Evolutionary conservation across 495 filamentous ascomycete genomes (phyloP).

Genomic region (Aspergillus wentii): DNA sequence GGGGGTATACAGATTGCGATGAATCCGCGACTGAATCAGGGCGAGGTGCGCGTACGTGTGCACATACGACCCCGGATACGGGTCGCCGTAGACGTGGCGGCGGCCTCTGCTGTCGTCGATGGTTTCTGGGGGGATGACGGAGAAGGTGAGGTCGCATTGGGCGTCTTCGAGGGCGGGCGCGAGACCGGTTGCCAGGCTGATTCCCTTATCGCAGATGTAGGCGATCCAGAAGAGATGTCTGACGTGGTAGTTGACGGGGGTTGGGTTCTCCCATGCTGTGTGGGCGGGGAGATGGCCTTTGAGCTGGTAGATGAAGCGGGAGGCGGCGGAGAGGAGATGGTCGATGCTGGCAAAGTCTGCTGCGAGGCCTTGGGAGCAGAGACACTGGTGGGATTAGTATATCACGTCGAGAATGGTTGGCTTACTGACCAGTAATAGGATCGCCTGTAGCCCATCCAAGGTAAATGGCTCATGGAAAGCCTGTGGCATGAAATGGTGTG

Average conservation of each 20-base stretch:
- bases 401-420: no score
- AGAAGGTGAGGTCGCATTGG: slow-evolving; percentile 30
- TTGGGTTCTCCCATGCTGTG: background rate
- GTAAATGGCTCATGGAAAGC: no score
- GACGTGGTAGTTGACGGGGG: background rate
- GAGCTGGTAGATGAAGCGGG: background rate
- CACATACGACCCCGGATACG: no score
- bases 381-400: no score
- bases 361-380: no score
- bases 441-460: background rate
- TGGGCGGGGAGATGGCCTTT: background rate
- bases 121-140: slow-evolving; percentile 17
- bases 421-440: no score
- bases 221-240: slow-evolving; percentile 30
- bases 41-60: slow-evolving; percentile 20
- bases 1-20: slow-evolving; percentile 22
- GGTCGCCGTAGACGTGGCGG: slow-evolving; percentile 11
- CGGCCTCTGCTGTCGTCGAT: slow-evolving; percentile 4
- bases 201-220: slow-evolving; percentile 29
- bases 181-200: slow-evolving; percentile 26
- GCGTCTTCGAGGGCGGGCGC: slow-evolving; percentile 27
- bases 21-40: slow-evolving; percentile 27
- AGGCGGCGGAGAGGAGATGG: no score
- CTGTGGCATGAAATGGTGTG: no score
- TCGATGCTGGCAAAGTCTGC: no score